Evolutionary conservation across 345 rosid genomes (phyloP), one percentile per base, ranked within the genome.

Genomic region (Dimocarpus longan): DNA sequence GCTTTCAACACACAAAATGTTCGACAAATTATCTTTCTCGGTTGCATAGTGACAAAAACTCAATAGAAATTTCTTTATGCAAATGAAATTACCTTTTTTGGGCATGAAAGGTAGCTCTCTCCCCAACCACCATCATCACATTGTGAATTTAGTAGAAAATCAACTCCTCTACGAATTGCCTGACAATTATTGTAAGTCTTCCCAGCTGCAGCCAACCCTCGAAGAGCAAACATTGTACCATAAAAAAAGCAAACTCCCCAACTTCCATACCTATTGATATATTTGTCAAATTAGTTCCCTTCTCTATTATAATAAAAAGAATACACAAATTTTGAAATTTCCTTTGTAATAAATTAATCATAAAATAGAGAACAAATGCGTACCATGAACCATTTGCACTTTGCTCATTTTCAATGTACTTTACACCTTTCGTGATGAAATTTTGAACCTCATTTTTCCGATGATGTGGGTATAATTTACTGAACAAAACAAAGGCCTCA

Each of bases 311-410:
- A 32, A 32, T 32, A 32, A 32, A 3, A 32, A 32, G 37, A 32
- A 32, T 32, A 32, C 37, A 32, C 37, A 32, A 32, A 32, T 32
- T 32, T 32, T 32, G 37, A 32, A 32, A 32, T 32, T 32, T 32
- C 37, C 37, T 46, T 11, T 7, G 12, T 46, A 46, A 46, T 46
- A 46, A 46, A 7, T 46, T 7, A 46, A 46, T 46, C 10, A 46
- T 7, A 46, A 1, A 8, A 46, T 8, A 46, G 8, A 46, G 4
- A 46, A 46, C 12, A 46, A 3, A 46, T 46, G 1, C 37, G 0
- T 28, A 88, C 91, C 95, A 90, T 69, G 87, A 88, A 69, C 93
- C 93, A 22, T 91, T 91, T 1, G 79, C 76, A 10, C 56, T 86
- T 76, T 90, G 92, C 72, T 78, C 71, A 66, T 65, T 40, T 80